Base-by-base conservation (phyloP, 768 basidiomycete species). In the Coprinopsis strossmayeri region DNA sequence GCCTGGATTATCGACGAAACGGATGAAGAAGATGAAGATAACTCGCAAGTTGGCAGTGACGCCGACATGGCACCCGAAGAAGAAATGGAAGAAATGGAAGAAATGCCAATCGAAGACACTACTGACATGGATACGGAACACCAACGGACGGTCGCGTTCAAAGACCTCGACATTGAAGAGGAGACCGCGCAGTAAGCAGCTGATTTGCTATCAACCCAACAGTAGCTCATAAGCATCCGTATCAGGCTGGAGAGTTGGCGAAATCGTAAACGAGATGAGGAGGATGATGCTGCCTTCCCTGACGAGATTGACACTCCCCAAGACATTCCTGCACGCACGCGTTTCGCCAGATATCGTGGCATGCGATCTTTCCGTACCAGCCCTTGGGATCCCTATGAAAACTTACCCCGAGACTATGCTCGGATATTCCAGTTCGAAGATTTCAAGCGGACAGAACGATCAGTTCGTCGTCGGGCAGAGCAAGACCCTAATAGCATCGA, bases 311-410 rank as follows among this genome's bases (percentile, higher is more conserved):
- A 98, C 58, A 98, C 96, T 0, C 95, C 95, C 0, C 80, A 82
- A 54, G 87, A 97, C 49, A 69, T 84, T 9, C 68, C 88, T 1
- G 94, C 94, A 2, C 72, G 78, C 15, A 76, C 75, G 9, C 81
- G 96, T 10, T 98, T 98, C 69, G 90, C 91, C 58, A 79, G 94
- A 41, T 99, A 83, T 63, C 82, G 95, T 50, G 95, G 95, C 5
- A 64, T 99, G 67, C 82, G 82, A 40, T 92, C 89, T 12, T 90
- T 99, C 75, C 73, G 95, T 30, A 98, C 95, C 4, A 93, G 90
- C 61, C 91, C 90, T 30, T 99, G 95, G 96, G 96, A 98, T 63
- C 84, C 95, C 5, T 97, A 87, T 57, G 95, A 99, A 66, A 94
- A 94, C 59, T 72, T 99, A 10, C 95, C 95, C 11, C 69, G 84